A percentile compares a stretch with the other conserved stretches of the same genome.
phyloP scores from a whole-genome alignment of 352 stramenopile species.

The Phytophthora melonis region DNA sequence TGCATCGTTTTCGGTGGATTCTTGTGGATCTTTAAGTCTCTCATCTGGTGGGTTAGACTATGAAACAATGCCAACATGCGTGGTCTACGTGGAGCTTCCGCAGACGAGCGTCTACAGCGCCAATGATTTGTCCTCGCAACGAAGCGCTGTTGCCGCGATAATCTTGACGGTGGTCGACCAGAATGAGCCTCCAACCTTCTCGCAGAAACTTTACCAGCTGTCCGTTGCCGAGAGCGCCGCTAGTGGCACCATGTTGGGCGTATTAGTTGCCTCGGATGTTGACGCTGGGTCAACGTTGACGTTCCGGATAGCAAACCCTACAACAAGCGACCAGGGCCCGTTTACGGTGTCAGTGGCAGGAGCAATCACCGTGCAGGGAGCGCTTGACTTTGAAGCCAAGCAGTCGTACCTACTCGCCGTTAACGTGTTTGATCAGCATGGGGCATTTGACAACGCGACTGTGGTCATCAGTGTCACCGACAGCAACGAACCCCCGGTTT shows the following conservation, averaged over 20 bases:
- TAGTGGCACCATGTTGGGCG: constrained; percentile 17
- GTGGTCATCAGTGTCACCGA: constrained; percentile 53
- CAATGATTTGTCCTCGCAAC: constrained; percentile 7
- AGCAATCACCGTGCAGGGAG: constrained; percentile 13
- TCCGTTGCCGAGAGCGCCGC: constrained; percentile 17
- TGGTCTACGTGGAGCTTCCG: constrained; percentile 25
- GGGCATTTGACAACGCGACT: constrained; percentile 21
- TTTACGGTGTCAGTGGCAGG: constrained; percentile 28
- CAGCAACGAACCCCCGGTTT: constrained; percentile 57
- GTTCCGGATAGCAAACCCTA: constrained; percentile 17
- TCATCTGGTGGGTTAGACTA: constrained; percentile 26
- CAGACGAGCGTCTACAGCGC: constrained; percentile 16
- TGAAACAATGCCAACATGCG: constrained; percentile 36
- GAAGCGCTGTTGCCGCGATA: neutral
- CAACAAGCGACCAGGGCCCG: constrained; percentile 12
- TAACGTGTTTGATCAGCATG: constrained; percentile 25
- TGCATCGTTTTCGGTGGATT: constrained; percentile 21
- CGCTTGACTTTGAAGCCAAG: constrained; percentile 33
- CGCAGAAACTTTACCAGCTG: constrained; percentile 25
- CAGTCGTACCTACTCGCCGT: constrained; percentile 24
- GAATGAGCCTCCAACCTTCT: constrained; percentile 34
- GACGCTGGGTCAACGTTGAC: constrained; percentile 12
- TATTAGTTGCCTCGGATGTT: constrained; percentile 21
- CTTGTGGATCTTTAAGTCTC: constrained; percentile 33
- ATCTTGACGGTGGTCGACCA: constrained; percentile 17